These are phyloP conservation scores for Pisolithus sp. DNA, from an alignment of 768 basidiomycete species.

Conservation along the genomic window DNA sequence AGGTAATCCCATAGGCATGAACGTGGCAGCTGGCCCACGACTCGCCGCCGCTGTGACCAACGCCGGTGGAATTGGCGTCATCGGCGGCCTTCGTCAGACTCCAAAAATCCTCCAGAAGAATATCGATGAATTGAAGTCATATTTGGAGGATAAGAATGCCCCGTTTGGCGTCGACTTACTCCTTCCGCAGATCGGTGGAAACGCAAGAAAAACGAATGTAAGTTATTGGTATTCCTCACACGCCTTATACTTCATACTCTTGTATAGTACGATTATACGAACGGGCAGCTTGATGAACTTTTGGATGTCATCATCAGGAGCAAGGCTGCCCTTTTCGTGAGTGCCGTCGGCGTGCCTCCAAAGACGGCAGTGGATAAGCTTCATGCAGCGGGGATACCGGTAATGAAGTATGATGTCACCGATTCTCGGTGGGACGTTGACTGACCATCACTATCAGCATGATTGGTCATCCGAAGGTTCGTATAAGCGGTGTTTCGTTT, in stretches of 20 bases:
- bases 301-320: conserved; percentile 73
- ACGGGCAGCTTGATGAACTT: conserved; percentile 69
- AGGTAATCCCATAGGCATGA: conserved; percentile 44
- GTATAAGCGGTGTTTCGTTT: neutral
- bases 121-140: conserved; percentile 67
- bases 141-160: conserved; percentile 68
- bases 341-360: conserved; percentile 80
- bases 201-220: conserved; percentile 77
- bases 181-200: conserved; percentile 76
- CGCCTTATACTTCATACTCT: neutral
- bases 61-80: conserved; percentile 82
- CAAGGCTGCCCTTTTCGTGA: conserved; percentile 74
- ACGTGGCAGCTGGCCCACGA: conserved; percentile 79
- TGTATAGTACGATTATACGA: conserved; percentile 62
- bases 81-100: conserved; percentile 73
- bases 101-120: conserved; percentile 62
- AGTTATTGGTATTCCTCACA: conserved; percentile 5
- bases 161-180: conserved; percentile 82
- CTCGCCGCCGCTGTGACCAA: conserved; percentile 91
- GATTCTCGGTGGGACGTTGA: neutral
- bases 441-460: conserved; percentile 39
- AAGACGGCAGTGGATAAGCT: conserved; percentile 76
- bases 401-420: conserved; percentile 67
- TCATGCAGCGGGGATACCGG: conserved; percentile 69
- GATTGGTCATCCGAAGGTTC: conserved; percentile 80